Percentiles rank a stretch among this genome's conserved stretches.
phyloP scores from a whole-genome alignment of 306 rosid genomes.

The Acacia crassicarpa region DNA sequence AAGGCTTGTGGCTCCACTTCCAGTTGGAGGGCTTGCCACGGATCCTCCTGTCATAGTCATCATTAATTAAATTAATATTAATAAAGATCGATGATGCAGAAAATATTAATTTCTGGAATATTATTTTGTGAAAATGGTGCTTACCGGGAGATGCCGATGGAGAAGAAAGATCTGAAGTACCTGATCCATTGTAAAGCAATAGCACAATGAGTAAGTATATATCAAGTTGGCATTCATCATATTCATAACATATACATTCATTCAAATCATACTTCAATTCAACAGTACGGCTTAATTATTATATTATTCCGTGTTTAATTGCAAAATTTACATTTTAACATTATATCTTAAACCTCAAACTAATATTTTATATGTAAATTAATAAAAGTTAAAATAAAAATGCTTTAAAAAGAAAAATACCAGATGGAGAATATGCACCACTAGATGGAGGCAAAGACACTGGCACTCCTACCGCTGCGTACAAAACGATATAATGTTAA shows the following conservation, averaged over 20 bases:
- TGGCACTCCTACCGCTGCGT: conserved; percentile 42
- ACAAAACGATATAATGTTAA: too few relatives aligned
- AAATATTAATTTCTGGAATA: background rate
- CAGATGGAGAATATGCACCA: background rate
- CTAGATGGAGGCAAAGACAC: conserved; percentile 44
- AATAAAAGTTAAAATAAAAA: too few relatives aligned
- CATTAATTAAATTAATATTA: background rate
- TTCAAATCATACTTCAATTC: too few relatives aligned
- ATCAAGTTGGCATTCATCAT: background rate
- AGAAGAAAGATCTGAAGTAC: conserved; percentile 15
- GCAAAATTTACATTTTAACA: too few relatives aligned
- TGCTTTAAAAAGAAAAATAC: background rate
- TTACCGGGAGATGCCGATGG: conserved; percentile 17
- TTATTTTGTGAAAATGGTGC: background rate
- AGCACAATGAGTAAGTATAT: background rate
- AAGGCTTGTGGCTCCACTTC: conserved; percentile 25
- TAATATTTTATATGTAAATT: too few relatives aligned
- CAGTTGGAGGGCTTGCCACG: conserved; percentile 14
- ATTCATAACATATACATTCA: background rate
- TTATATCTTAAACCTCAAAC: too few relatives aligned
- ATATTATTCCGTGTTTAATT: too few relatives aligned
- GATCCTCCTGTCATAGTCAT: background rate
- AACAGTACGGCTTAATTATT: too few relatives aligned
- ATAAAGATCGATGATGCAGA: too few relatives aligned
- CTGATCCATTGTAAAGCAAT: background rate